Conservation (phyloP, 768 basidiomycete species). For the Podaxis sp. region DNA sequence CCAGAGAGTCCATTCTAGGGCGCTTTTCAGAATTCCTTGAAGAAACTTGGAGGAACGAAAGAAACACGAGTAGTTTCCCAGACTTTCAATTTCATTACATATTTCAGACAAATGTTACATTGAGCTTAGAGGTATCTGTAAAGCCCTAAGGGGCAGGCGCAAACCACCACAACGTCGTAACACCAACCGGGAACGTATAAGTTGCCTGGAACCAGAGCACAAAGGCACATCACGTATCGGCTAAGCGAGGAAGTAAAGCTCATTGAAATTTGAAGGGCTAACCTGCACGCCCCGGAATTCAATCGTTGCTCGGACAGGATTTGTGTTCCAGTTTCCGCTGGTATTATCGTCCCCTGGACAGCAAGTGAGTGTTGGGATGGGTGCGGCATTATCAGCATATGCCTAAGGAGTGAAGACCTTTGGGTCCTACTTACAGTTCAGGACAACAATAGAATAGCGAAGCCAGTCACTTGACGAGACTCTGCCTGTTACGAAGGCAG, state of each 20-base stretch:
- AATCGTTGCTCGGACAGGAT: constrained; percentile 56
- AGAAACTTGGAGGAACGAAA: neutral
- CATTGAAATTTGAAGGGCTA: constrained; percentile 10
- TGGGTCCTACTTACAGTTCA: constrained; percentile 52
- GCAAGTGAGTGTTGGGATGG: neutral
- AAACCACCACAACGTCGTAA: constrained; percentile 57
- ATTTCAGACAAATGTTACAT: neutral
- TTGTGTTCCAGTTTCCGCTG: constrained; percentile 53
- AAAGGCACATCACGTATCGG: neutral
- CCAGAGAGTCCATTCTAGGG: neutral
- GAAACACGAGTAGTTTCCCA: neutral
- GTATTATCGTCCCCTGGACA: constrained; percentile 44
- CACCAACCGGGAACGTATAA: constrained; percentile 78
- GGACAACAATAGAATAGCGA: constrained; percentile 68
- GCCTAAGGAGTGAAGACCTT: neutral
- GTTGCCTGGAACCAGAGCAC: constrained; percentile 39
- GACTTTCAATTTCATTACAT: neutral
- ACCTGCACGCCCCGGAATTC: constrained; percentile 65
- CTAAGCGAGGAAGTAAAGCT: neutral
- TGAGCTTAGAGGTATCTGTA: neutral
- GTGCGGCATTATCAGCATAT: neutral
- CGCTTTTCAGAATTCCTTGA: neutral
- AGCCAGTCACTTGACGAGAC: constrained; percentile 52
- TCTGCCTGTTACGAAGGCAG: constrained; percentile 63
- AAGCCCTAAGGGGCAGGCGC: constrained; percentile 21